Base-by-base conservation (phyloP, 2,329 filamentous ascomycete species). In the Fusarium algeriense region DNA sequence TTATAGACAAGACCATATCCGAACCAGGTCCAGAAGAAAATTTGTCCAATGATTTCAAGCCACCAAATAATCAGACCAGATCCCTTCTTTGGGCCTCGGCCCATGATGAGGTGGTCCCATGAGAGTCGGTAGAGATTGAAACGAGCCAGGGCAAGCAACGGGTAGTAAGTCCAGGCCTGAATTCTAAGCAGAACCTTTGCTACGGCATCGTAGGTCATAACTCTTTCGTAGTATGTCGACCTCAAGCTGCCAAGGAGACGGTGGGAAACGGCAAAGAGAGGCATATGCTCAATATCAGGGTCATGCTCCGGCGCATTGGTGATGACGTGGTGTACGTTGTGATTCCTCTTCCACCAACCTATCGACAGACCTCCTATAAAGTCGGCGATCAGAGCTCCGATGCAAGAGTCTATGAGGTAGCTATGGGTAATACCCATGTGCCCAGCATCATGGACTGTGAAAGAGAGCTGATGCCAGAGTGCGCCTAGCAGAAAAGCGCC, bases 371-470 rank as follows among this genome's bases (percentile, higher is more conserved):
- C 96, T 40, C 96, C 96, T 23, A 96, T 84, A 75, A 92, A 98
- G 79, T 97, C 92, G 57, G 95, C 94, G 76, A 98, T 92, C 71
- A 97, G 83, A 77, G 98, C 97, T 52, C 94, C 95, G 69, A 99
- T 93, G 52, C 92, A 86, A 3, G 92, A 92, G 80, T 99, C 96
- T 40, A 90, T 82, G 53, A 92, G 90, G 79, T 95, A 98, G 78
- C 91, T 87, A 81, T 98, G 95, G 4, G 96, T 99, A 75, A 99
- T 97, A 73, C 93, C 96, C 92, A 98, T 97, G 81, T 99, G 96
- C 10, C 94, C 95, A 54, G 95, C 93, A 84, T 99, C 96, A 81
- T 99, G 96, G 67, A 93, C 96, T 2, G 92, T 91, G 78, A 99
- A 99, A 55, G 95, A 92, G 32, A 98, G 87, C 79, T 98, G 96